Conservation (phyloP, 2,329 filamentous ascomycete species). For the Neonectria sp. region DNA sequence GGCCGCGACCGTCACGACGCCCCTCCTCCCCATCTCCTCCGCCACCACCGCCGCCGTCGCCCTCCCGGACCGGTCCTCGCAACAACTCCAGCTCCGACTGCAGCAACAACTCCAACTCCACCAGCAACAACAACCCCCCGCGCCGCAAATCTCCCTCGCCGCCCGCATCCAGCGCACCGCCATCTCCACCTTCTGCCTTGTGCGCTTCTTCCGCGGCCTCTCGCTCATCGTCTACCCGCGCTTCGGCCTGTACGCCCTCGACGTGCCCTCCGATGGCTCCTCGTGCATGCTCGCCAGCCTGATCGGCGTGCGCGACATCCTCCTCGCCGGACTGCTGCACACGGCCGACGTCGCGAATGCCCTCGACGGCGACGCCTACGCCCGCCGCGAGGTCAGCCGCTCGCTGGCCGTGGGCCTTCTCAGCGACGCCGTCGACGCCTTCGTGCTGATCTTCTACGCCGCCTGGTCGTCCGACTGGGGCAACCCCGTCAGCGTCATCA, state of each 20-base stretch:
- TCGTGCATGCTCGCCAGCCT: slow-evolving; percentile 50
- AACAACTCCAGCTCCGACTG: neutral
- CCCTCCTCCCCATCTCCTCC: slow-evolving; percentile 46
- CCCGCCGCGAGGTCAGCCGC: slow-evolving; percentile 48
- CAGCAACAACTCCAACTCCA: slow-evolving; percentile 1
- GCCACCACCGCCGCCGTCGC: slow-evolving; percentile 40
- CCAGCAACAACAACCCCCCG: neutral
- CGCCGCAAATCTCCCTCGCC: slow-evolving; percentile 25
- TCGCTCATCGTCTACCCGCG: slow-evolving; percentile 48
- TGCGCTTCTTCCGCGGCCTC: slow-evolving; percentile 49
- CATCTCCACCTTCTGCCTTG: slow-evolving; percentile 43
- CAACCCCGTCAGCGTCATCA: slow-evolving; percentile 48
- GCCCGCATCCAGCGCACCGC: slow-evolving; percentile 43
- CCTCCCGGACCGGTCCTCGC: slow-evolving; percentile 1
- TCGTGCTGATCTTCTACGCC: slow-evolving; percentile 53
- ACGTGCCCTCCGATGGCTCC: slow-evolving; percentile 45
- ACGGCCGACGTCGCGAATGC: slow-evolving; percentile 41
- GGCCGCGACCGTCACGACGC: slow-evolving; percentile 41
- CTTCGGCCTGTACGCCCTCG: slow-evolving; percentile 50
- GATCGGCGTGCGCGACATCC: slow-evolving; percentile 51
- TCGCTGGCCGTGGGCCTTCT: slow-evolving; percentile 50
- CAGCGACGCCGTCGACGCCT: slow-evolving; percentile 53
- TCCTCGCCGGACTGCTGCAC: slow-evolving; percentile 50
- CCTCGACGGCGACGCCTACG: slow-evolving; percentile 25
- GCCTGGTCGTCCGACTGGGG: slow-evolving; percentile 50